Base-by-base conservation (phyloP, 73 alveolate species). In the Blepharisma stoltei region DNA sequence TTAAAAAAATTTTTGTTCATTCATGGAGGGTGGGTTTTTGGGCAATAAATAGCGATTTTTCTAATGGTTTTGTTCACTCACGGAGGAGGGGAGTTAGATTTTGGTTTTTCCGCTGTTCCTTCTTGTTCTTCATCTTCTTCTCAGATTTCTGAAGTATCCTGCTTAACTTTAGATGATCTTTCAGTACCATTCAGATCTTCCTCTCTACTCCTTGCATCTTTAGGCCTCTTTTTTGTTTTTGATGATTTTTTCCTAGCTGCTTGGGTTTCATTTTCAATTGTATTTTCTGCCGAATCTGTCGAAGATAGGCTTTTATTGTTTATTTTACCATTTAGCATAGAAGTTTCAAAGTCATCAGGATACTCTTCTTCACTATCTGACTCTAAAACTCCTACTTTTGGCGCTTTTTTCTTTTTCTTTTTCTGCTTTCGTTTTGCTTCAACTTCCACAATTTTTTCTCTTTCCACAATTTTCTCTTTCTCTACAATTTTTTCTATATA, bases 401-500 rank as follows among this genome's bases (percentile, higher is more conserved):
- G 47, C 21, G 1, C 44, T 55, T 54, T 11, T 8, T 53, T 65
- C 18, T 77, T 20, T 32, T 65, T 77, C 7, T 55, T 53, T 9
- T 43, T 70, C 23, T 67, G 53, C 18, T 45, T 18, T 54, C 68
- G 78, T 77, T 66, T 69, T 66, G 7, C 77, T 55, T 49, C 84
- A 73, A 25, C 88, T 70, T 18, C 43, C 0, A 27, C 49, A 76
- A 6, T 73, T 78, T 88, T 90, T 54, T 95, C 98, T 54, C 76
- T 88, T 46, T 94, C 92, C 47, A 87, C 82, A 70, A 81, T 94
- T 82, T 86, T 87, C 14, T 90, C 84, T 18, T 89, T 71, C 53
- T 90, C 95, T 75, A 94, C 78, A 54, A 90, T 82, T 77, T 95
- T 96, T 44, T 90, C 90, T 70, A 91, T 82, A 70, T 93, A 97